Conservation (phyloP, 176 grass and related monocot species). For the Carex myosuroides region DNA sequence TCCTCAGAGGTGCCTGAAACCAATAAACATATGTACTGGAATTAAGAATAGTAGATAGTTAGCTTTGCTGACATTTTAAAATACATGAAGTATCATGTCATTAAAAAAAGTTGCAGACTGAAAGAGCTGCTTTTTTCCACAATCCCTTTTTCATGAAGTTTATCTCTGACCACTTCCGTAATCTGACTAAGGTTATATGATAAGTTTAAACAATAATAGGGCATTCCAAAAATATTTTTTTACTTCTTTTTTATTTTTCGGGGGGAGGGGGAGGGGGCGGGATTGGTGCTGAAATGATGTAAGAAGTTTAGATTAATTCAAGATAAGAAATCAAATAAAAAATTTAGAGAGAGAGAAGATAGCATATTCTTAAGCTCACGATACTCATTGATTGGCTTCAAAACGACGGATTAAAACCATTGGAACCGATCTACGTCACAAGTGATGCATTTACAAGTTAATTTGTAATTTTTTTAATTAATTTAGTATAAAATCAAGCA, state of each 20-base stretch:
- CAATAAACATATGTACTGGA: slow-evolving; percentile 6
- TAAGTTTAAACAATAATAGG: background rate
- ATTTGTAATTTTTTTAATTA: no score
- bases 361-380: no score
- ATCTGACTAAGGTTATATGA: background rate
- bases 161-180: background rate
- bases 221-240: no score
- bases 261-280: background rate
- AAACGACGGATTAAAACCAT: no score
- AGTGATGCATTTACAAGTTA: no score
- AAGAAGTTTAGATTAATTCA: background rate
- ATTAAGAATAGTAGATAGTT: slow-evolving; percentile 12
- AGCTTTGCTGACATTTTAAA: background rate
- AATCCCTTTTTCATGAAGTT: background rate
- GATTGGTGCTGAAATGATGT: background rate
- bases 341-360: no score
- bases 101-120: background rate
- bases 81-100: slow-evolving; percentile 5
- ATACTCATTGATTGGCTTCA: no score
- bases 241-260: no score
- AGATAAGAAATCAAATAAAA: background rate
- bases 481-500: no score
- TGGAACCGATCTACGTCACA: no score
- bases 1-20: slow-evolving; percentile 58
- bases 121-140: background rate